These are phyloP conservation scores for Daldinia concentrica DNA, from an alignment of 495 filamentous ascomycete genomes.

Conservation along the genomic window DNA sequence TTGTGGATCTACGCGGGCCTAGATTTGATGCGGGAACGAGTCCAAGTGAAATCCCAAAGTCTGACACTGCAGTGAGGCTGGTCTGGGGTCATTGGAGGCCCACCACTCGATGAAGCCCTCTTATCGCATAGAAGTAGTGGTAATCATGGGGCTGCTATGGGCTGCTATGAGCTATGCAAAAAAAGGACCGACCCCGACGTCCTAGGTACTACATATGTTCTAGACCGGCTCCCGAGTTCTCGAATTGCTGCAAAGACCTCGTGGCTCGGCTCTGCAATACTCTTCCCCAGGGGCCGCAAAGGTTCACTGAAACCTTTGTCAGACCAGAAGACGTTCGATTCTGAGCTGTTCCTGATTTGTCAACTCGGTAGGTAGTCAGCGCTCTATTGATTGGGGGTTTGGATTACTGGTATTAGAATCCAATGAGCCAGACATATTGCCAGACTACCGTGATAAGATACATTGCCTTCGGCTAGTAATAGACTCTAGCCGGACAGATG, in stretches of 20 bases:
- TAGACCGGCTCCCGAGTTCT: conserved; percentile 35
- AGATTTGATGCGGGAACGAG: conserved; percentile 35
- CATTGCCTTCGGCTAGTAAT: conserved; percentile 30
- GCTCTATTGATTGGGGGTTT: conserved; percentile 22
- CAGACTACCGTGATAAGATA: conserved; percentile 30
- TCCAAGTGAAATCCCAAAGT: too few species aligned
- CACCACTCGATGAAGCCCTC: conserved; percentile 19
- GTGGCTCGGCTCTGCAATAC: conserved; percentile 29
- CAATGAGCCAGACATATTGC: conserved; percentile 15
- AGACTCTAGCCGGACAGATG: conserved; percentile 28
- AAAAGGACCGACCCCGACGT: conserved; percentile 42
- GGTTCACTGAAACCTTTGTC: conserved; percentile 38
- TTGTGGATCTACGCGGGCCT: conserved; percentile 38
- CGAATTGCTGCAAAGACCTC: conserved; percentile 33
- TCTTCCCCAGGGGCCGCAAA: conserved; percentile 26
- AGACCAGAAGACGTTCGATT: conserved; percentile 43
- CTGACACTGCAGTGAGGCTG: conserved; percentile 33
- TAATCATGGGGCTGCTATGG: conserved; percentile 27
- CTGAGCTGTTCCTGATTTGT: conserved; percentile 28
- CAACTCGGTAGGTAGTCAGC: conserved; percentile 32
- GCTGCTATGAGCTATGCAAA: conserved; percentile 20
- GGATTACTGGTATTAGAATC: conserved; percentile 9
- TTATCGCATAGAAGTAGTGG: conserved; percentile 28
- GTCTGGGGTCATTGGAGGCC: conserved; percentile 30
- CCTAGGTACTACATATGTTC: conserved; percentile 31